phyloP scores from a whole-genome alignment of 805 yeast genomes.

The Metschnikowia borealis region DNA sequence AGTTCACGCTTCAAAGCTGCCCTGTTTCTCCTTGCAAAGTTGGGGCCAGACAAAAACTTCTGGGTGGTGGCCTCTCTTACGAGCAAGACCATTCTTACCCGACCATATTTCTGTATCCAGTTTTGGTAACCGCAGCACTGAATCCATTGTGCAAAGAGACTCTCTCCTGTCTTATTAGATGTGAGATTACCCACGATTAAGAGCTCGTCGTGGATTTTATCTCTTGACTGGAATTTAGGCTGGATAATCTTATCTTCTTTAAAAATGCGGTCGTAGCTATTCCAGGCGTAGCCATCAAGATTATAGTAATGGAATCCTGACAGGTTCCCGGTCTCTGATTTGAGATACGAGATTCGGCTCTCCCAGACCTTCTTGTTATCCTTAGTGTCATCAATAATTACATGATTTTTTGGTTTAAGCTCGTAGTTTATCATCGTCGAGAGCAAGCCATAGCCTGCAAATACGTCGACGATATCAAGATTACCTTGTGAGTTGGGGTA shows the following conservation, averaged over 20 bases:
- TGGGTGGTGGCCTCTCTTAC: slow-evolving; percentile 51
- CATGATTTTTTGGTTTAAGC: slow-evolving; percentile 59
- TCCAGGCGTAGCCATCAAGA: slow-evolving; percentile 67
- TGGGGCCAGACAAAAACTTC: slow-evolving; percentile 58
- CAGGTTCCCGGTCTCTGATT: slow-evolving; percentile 21
- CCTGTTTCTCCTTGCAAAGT: slow-evolving; percentile 52
- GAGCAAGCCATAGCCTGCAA: slow-evolving; percentile 57
- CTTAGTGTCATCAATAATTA: slow-evolving; percentile 53
- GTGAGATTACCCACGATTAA: slow-evolving; percentile 59
- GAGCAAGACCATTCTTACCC: slow-evolving; percentile 72
- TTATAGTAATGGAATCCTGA: slow-evolving; percentile 32
- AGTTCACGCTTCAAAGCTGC: slow-evolving; percentile 62
- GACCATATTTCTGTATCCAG: slow-evolving; percentile 70
- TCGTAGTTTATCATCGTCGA: slow-evolving; percentile 58
- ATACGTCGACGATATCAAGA: slow-evolving; percentile 55
- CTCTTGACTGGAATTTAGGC: slow-evolving; percentile 26
- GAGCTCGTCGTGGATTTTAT: slow-evolving; percentile 48
- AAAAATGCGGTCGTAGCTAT: slow-evolving; percentile 48
- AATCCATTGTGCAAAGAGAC: slow-evolving; percentile 70
- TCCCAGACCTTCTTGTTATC: slow-evolving; percentile 26
- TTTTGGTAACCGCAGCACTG: slow-evolving; percentile 62
- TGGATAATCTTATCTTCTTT: slow-evolving; percentile 41
- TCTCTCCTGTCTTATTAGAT: slow-evolving; percentile 51
- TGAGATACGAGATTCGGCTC: slow-evolving; percentile 22
- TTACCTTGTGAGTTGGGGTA: slow-evolving; percentile 31